Percentiles rank a stretch among this genome's conserved stretches.
Conservation (phyloP, 2,329 filamentous ascomycete genomes). For the Aspergillus quadricinctus region DNA sequence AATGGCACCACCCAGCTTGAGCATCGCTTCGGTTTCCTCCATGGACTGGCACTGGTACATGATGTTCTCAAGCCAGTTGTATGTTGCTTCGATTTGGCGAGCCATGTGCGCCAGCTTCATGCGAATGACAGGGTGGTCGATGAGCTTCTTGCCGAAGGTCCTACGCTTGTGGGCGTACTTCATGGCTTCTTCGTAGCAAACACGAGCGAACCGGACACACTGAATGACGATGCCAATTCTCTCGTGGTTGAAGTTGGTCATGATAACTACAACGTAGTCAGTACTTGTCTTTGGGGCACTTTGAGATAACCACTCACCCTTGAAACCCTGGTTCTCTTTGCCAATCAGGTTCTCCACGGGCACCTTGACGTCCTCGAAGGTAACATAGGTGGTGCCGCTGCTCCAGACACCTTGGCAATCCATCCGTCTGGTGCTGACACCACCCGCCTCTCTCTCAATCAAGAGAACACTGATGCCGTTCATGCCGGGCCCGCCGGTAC, state of each 20-base stretch:
- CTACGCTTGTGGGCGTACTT: constrained; percentile 96
- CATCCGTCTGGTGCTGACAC: constrained; percentile 91
- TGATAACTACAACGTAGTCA: constrained; percentile 62
- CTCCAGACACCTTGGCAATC: constrained; percentile 98
- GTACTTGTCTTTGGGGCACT: background rate
- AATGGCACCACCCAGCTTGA: constrained; percentile 90
- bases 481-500: constrained; percentile 85
- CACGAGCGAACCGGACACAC: constrained; percentile 87
- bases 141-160: constrained; percentile 94
- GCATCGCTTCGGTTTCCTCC: constrained; percentile 92
- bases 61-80: constrained; percentile 93
- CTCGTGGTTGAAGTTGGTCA: constrained; percentile 99
- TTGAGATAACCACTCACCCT: constrained; percentile 48
- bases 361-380: constrained; percentile 98
- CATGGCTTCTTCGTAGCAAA: constrained; percentile 94
- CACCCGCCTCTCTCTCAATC: constrained; percentile 78
- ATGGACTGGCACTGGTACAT: constrained; percentile 91
- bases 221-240: constrained; percentile 98
- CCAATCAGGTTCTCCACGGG: constrained; percentile 98
- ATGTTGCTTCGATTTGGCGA: constrained; percentile 93
- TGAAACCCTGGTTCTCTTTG: constrained; percentile 97
- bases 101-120: constrained; percentile 98
- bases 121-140: constrained; percentile 94
- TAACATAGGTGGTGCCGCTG: constrained; percentile 92
- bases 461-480: constrained; percentile 86